These are phyloP conservation scores for Yamadazyma dushanensis DNA, from an alignment of 1,139 yeast species.

Conservation along the genomic window DNA sequence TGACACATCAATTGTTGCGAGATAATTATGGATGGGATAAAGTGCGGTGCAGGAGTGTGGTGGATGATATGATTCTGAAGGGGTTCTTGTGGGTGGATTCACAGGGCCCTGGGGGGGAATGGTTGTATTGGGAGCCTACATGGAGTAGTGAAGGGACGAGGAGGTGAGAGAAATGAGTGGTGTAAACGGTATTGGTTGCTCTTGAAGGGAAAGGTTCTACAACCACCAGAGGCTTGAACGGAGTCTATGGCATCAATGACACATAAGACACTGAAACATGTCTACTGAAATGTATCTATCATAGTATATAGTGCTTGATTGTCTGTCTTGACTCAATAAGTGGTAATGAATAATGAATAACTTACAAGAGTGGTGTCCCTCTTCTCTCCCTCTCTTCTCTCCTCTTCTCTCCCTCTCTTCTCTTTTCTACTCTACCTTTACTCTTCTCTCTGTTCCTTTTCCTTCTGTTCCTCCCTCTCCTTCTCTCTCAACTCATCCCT, in stretches of 20 bases:
- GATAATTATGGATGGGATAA: constrained; percentile 77
- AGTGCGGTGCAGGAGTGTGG: constrained; percentile 58
- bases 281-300: too few relatives aligned
- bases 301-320: too few relatives aligned
- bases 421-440: neutral
- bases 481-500: neutral
- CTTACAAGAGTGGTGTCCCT: neutral
- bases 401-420: too few relatives aligned
- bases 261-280: too few relatives aligned
- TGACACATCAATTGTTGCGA: constrained; percentile 57
- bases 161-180: neutral
- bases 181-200: neutral
- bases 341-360: too few relatives aligned
- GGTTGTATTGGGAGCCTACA: constrained; percentile 64
- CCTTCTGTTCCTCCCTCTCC: constrained; percentile 2
- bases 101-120: constrained; percentile 48
- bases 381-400: neutral
- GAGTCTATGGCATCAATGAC: too few relatives aligned
- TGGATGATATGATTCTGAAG: constrained; percentile 76
- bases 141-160: constrained; percentile 18
- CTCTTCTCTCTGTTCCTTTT: constrained; percentile 1
- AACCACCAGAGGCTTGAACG: too few relatives aligned
- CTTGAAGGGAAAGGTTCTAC: too few relatives aligned
- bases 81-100: constrained; percentile 85
- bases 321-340: too few relatives aligned